Conservation (phyloP, 148 eudicot species). For the Fagopyrum tataricum region DNA sequence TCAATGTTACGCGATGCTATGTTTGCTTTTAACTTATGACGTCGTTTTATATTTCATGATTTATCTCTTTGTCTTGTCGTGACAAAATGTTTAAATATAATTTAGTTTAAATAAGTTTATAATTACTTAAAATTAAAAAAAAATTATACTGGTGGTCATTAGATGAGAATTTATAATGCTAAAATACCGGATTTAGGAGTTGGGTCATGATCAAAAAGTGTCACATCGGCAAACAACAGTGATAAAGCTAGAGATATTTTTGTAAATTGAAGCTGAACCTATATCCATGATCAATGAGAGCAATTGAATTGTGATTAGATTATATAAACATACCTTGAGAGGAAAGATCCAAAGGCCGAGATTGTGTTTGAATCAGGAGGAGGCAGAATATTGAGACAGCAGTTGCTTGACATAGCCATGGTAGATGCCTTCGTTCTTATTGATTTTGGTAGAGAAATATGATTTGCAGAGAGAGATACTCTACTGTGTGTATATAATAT, state of each 20-base stretch:
- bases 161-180: not conserved
- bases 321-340: slow-evolving; percentile 27
- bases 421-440: not conserved
- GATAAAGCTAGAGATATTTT: not conserved
- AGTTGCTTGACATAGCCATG: slow-evolving; percentile 32
- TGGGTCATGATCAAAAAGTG: not conserved
- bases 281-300: not conserved
- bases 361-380: slow-evolving; percentile 21
- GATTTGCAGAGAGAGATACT: not conserved
- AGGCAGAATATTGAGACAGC: slow-evolving; percentile 37
- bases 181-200: no score
- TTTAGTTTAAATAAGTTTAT: no score
- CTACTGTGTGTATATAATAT: not conserved
- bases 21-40: no score
- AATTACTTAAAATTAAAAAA: no score
- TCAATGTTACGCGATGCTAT: not conserved
- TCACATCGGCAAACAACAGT: not conserved
- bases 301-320: not conserved
- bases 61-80: no score
- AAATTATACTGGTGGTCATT: no score
- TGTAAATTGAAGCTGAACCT: not conserved
- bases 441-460: not conserved
- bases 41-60: no score
- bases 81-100: not conserved
- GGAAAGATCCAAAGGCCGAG: slow-evolving; percentile 16